Percentiles rank a stretch among this genome's conserved stretches.
Evolutionary conservation across 176 grass and related monocot species (phyloP).

Genomic region (Rhipidocladum racemiflorum): DNA sequence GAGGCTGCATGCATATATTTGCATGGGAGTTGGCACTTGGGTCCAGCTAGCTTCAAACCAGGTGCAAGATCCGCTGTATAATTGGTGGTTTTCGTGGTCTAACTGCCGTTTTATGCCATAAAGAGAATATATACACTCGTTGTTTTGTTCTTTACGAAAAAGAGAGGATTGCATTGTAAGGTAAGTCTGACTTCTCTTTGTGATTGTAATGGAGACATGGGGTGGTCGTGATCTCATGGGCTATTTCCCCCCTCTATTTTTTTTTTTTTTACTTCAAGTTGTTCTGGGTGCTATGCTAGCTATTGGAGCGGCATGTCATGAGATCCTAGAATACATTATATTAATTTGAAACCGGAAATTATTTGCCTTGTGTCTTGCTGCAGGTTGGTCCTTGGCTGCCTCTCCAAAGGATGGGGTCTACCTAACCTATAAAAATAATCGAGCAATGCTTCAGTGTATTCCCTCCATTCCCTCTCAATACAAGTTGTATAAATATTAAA

Average conservation of each 20-base stretch:
- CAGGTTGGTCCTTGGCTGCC: constrained; percentile 19
- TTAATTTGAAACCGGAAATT: not conserved
- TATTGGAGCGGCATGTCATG: not conserved
- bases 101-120: not conserved
- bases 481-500: too few relatives aligned
- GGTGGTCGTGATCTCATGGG: not conserved
- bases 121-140: constrained; percentile 16
- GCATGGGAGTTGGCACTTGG: not conserved
- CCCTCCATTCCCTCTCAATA: too few relatives aligned
- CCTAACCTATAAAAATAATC: not conserved
- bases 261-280: not conserved
- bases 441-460: too few relatives aligned
- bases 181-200: constrained; percentile 33
- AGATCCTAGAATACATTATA: not conserved
- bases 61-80: not conserved
- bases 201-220: not conserved
- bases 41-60: not conserved
- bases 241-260: not conserved
- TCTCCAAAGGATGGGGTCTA: not conserved
- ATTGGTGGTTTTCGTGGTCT: not conserved
- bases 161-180: not conserved
- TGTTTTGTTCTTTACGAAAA: not conserved
- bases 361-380: not conserved
- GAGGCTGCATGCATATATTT: not conserved
- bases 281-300: not conserved